Percentiles rank a stretch among this genome's conserved stretches.
Conservation (phyloP, 192 early-diverging fungal species). For the Lobosporangium transversale region DNA sequence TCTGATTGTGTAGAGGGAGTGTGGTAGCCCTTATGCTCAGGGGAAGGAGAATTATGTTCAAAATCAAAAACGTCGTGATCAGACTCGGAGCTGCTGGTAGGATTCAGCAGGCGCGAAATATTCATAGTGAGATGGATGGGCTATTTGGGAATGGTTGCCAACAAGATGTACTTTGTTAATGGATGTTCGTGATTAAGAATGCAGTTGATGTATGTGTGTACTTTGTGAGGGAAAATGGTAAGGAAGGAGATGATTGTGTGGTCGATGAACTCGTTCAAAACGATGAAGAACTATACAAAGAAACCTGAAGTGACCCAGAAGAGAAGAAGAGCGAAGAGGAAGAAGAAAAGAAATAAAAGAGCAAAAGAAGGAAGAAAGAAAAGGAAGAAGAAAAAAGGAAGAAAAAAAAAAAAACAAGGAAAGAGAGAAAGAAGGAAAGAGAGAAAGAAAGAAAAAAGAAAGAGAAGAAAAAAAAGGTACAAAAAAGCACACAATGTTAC, state of each 20-base stretch:
- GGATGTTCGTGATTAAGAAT: no score
- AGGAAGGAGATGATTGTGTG: no score
- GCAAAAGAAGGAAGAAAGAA: neutral
- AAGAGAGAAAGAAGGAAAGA: neutral
- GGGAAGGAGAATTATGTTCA: neutral
- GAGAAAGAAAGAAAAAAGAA: neutral
- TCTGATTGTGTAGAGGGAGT: neutral
- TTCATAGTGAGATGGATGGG: slow-evolving; percentile 1
- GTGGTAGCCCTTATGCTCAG: neutral
- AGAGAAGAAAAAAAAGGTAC: slow-evolving; percentile 1
- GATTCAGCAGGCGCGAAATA: slow-evolving; percentile 6
- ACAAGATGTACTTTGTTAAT: no score
- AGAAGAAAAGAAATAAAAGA: neutral
- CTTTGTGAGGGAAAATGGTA: no score
- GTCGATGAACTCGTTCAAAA: no score
- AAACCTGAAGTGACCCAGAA: no score
- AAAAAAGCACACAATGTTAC: neutral
- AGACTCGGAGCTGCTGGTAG: slow-evolving; percentile 14
- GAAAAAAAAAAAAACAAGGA: neutral
- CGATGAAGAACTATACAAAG: no score
- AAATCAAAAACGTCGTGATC: slow-evolving; percentile 11
- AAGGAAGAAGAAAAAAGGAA: neutral
- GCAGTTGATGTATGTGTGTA: no score
- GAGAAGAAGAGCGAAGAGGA: neutral
- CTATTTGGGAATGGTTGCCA: no score